Conservation (phyloP, 345 rosid species). For the Carallia brachiata region DNA sequence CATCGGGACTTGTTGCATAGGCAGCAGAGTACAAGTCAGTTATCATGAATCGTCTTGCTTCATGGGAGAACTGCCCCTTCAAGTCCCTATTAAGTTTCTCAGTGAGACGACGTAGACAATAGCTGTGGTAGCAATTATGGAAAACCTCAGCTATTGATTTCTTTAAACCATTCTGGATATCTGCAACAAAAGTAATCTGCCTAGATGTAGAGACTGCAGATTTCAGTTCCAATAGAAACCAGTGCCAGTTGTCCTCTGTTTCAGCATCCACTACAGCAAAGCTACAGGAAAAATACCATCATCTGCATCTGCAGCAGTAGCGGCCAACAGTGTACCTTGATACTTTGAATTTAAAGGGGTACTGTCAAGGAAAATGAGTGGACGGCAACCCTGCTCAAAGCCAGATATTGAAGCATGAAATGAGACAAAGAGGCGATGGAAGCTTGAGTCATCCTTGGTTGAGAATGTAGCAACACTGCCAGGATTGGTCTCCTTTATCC, state of each 20-base stretch:
- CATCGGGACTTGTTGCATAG: slow-evolving; percentile 54
- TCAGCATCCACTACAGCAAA: slow-evolving; percentile 81
- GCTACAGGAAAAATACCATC: slow-evolving; percentile 83
- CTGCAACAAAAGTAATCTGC: slow-evolving; percentile 78
- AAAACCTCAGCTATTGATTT: slow-evolving; percentile 61
- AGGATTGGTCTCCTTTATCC: slow-evolving; percentile 88
- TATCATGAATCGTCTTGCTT: slow-evolving; percentile 81
- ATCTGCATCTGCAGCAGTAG: slow-evolving; percentile 71
- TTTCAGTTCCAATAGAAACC: slow-evolving; percentile 79
- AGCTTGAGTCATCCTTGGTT: slow-evolving; percentile 89
- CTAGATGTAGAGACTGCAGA: slow-evolving; percentile 50
- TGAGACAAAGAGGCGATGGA: slow-evolving; percentile 81
- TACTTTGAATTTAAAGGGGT: slow-evolving; percentile 70
- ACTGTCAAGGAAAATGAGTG: slow-evolving; percentile 81
- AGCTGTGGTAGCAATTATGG: slow-evolving; percentile 67
- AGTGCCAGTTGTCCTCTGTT: slow-evolving; percentile 81
- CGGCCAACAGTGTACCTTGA: slow-evolving; percentile 73
- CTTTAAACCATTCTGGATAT: slow-evolving; percentile 70
- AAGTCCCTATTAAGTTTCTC: slow-evolving; percentile 70
- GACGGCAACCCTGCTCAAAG: slow-evolving; percentile 82
- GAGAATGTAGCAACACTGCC: slow-evolving; percentile 71
- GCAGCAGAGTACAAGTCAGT: slow-evolving; percentile 83
- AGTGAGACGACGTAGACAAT: slow-evolving; percentile 75
- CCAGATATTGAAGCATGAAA: slow-evolving; percentile 82
- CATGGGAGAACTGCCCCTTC: slow-evolving; percentile 87